These are phyloP conservation scores for Inonotus obliquus DNA, from an alignment of 1,284 basidiomycete genomes.

Conservation along the genomic window DNA sequence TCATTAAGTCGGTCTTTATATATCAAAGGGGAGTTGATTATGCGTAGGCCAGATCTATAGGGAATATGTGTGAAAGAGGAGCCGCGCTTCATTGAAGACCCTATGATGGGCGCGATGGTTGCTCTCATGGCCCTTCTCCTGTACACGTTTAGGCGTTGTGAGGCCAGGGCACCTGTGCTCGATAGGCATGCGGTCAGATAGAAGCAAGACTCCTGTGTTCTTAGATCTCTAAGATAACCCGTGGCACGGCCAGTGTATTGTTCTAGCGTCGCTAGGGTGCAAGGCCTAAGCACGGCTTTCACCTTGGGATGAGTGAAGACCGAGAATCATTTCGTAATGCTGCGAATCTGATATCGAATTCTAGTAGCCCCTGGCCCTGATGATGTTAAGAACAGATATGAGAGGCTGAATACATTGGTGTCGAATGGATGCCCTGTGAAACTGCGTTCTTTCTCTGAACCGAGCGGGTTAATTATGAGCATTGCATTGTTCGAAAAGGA, in stretches of 20 bases:
- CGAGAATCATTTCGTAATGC: not conserved
- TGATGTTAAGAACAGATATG: not conserved
- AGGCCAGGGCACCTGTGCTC: not conserved
- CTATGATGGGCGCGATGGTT: not conserved
- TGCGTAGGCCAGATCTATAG: not conserved
- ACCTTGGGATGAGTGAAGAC: not conserved
- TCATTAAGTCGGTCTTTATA: not conserved
- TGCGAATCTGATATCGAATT: not conserved
- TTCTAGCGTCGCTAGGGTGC: not conserved
- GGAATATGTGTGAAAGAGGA: not conserved
- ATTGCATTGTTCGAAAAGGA: not conserved
- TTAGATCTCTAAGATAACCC: slow-evolving; percentile 2
- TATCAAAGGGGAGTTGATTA: not conserved
- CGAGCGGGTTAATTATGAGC: slow-evolving; percentile 3
- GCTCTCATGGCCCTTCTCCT: not conserved
- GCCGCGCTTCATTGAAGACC: not conserved
- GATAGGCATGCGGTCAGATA: not conserved
- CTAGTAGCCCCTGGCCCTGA: not conserved
- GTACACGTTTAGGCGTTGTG: not conserved
- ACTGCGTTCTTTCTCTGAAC: not conserved
- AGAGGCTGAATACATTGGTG: not conserved
- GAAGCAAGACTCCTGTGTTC: not conserved
- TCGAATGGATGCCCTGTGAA: not conserved
- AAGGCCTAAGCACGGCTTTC: not conserved
- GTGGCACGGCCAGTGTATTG: slow-evolving; percentile 2